These are phyloP conservation scores for Lophiostoma macrostomum DNA, from an alignment of 495 filamentous ascomycete species.

Conservation along the genomic window DNA sequence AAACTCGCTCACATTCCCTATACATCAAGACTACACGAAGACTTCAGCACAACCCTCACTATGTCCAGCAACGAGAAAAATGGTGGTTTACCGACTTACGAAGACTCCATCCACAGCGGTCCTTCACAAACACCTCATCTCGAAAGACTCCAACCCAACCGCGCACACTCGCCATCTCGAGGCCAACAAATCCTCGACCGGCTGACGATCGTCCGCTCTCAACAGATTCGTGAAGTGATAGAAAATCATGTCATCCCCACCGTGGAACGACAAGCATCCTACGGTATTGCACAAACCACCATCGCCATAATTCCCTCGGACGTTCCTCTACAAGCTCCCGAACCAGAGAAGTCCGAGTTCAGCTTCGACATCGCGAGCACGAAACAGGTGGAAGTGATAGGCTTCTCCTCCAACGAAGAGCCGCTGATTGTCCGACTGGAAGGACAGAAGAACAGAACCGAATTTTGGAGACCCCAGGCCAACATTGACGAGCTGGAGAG, in stretches of 20 bases:
- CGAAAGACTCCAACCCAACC: not conserved
- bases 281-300: slow-evolving; percentile 28
- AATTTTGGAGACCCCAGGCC: slow-evolving; percentile 27
- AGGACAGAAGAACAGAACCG: slow-evolving; percentile 24
- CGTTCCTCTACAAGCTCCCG: slow-evolving; percentile 5
- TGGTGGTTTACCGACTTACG: slow-evolving; percentile 13
- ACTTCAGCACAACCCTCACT: no score
- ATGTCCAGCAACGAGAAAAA: slow-evolving; percentile 28
- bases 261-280: slow-evolving; percentile 27
- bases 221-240: slow-evolving; percentile 24
- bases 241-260: slow-evolving; percentile 16
- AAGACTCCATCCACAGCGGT: slow-evolving; percentile 19
- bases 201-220: slow-evolving; percentile 20
- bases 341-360: slow-evolving; percentile 21
- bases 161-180: not conserved
- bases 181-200: slow-evolving; percentile 27
- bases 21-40: no score
- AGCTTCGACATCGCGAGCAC: slow-evolving; percentile 17
- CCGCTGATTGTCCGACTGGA: slow-evolving; percentile 21
- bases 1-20: no score
- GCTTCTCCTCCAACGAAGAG: slow-evolving; percentile 19
- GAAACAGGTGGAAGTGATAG: slow-evolving; percentile 18
- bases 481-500: slow-evolving; percentile 23
- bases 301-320: slow-evolving; percentile 33
- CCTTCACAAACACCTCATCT: not conserved